Evolutionary conservation across 345 rosid species (phyloP).

Genomic region (Brassica napus): Da-Ae NC_063440.1:17508001-17508500

Average conservation of each 20-base stretch:
- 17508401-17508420: conserved; percentile 97
- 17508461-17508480: conserved; percentile 82
- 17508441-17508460: conserved; percentile 93
- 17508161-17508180: conserved; percentile 89
- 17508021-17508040: conserved; percentile 90
- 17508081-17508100: conserved; percentile 97
- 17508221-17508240: conserved; percentile 78
- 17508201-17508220: conserved; percentile 90
- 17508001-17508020: conserved; percentile 98
- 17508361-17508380: conserved; percentile 95
- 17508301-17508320: conserved; percentile 93
- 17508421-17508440: conserved; percentile 96
- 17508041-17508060: conserved; percentile 92
- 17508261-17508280: conserved; percentile 93
- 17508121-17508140: conserved; percentile 79
- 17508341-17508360: conserved; percentile 94
- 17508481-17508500: conserved; percentile 79
- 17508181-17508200: conserved; percentile 91
- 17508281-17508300: conserved; percentile 97
- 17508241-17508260: conserved; percentile 76
- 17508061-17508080: conserved; percentile 95
- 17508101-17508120: conserved; percentile 77
- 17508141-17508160: conserved; percentile 95
- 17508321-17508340: conserved; percentile 93
- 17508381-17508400: conserved; percentile 87